Conservation (phyloP, 345 rosid genomes). For the Isatis tinctoria region DNA sequence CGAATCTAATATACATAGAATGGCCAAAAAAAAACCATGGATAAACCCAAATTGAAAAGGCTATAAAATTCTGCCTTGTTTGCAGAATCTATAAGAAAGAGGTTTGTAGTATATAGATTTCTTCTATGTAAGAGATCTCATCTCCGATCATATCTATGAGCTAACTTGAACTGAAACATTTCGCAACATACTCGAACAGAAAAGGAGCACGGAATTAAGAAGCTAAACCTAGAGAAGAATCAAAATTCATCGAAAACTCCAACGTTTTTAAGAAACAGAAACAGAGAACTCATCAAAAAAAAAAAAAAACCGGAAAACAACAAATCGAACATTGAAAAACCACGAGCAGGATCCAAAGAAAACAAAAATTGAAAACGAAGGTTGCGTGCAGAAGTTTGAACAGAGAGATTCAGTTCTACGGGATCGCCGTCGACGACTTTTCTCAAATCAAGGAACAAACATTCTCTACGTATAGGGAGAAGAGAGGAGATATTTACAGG, state of each 20-base stretch:
- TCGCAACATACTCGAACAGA: background rate
- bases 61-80: background rate
- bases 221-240: background rate
- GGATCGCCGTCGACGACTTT: background rate
- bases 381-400: background rate
- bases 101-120: background rate
- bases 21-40: background rate
- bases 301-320: background rate
- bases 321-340: background rate
- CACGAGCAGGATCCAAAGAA: background rate
- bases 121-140: background rate
- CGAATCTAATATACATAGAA: background rate
- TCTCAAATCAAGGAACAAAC: background rate
- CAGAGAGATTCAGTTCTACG: background rate
- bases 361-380: background rate
- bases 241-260: background rate
- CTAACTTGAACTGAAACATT: too few relatives aligned
- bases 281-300: background rate
- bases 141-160: background rate
- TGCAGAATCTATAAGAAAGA: background rate
- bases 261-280: background rate
- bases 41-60: background rate
- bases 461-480: background rate
- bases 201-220: background rate
- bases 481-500: slow-evolving; percentile 48